Evolutionary conservation across 2,329 filamentous ascomycete species (phyloP), one percentile per base, ranked within the genome.

Genomic region (Fusarium circinatum): DNA sequence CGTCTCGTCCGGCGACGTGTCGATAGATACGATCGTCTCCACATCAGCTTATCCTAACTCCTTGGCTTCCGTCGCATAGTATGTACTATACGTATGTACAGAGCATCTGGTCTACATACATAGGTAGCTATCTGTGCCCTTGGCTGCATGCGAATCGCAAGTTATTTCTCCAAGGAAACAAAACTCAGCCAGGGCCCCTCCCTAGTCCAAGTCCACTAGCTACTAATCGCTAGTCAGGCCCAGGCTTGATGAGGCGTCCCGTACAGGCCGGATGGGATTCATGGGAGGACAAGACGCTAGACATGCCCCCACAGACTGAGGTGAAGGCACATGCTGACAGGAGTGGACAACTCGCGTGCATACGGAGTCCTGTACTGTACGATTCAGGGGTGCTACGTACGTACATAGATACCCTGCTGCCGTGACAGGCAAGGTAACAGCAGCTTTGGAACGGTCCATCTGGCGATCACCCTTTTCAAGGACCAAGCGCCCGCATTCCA

Each of bases 311-410:
- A 28, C 45, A 51, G 54, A 30, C 64, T 30, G 20, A 52, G 15
- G 48, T 45, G 38, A 44, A 68, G 59, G 55, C 45, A 63, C 54
- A 61, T 64, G 55, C 60, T 75, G 26, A 55, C 36, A 55, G 26
- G 66, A 77, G 71, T 76, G 73, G 75, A 55, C 56, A 70, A 48
- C 42, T 28, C 30, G 38, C 47, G 30, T 42, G 57, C 56, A 66
- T 66, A 42, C 32, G 32, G 32, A 34, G 32, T 34, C 32, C 65
- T 39, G 61, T 70, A 39, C 65, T 34, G 61, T 70, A 44, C 65
- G 70, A 67, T 61, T 73, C 70, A 73, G 70, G 70, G 70, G 70
- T 73, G 57, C 54, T 59, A 67, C 61, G 22, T 41, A 41, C 36
- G 18, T 26, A 45, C 42, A 26, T 26, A 26, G 15, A 47, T 34